A percentile compares a stretch with the other conserved stretches of the same genome.
phyloP scores from a whole-genome alignment of 768 basidiomycete species.

The Russula sp. region DNA sequence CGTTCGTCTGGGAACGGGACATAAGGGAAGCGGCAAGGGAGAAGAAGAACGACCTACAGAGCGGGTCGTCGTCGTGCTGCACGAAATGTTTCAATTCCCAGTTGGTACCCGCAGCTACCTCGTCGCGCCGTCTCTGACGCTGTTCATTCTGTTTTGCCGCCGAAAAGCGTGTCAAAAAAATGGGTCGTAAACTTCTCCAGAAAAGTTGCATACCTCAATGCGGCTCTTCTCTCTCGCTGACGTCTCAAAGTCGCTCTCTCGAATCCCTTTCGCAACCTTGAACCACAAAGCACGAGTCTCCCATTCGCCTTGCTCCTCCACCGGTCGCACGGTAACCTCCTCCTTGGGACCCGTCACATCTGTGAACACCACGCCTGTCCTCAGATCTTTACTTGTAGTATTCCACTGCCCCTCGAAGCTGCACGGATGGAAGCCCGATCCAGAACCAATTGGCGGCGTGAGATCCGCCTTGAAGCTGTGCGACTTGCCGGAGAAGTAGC shows the following conservation, averaged over 20 bases:
- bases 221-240: constrained; percentile 84
- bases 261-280: constrained; percentile 85
- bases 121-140: constrained; percentile 82
- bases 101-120: constrained; percentile 61
- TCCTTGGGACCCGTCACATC: constrained; percentile 73
- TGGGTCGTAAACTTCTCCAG: not conserved
- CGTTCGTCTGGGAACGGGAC: constrained; percentile 51
- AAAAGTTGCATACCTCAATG: constrained; percentile 65
- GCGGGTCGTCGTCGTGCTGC: constrained; percentile 63
- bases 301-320: constrained; percentile 70
- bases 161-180: not conserved
- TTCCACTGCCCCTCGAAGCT: constrained; percentile 83
- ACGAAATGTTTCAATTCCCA: constrained; percentile 82
- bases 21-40: constrained; percentile 10
- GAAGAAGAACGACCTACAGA: constrained; percentile 50
- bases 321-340: constrained; percentile 62
- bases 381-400: constrained; percentile 54
- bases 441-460: constrained; percentile 41
- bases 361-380: constrained; percentile 59
- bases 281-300: constrained; percentile 87
- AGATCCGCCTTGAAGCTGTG: constrained; percentile 88
- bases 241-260: constrained; percentile 87
- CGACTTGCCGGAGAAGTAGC: constrained; percentile 90
- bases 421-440: constrained; percentile 34
- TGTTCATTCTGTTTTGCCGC: constrained; percentile 73